phyloP scores from a whole-genome alignment of 306 rosid species.

The Crotalaria pallida region DNA sequence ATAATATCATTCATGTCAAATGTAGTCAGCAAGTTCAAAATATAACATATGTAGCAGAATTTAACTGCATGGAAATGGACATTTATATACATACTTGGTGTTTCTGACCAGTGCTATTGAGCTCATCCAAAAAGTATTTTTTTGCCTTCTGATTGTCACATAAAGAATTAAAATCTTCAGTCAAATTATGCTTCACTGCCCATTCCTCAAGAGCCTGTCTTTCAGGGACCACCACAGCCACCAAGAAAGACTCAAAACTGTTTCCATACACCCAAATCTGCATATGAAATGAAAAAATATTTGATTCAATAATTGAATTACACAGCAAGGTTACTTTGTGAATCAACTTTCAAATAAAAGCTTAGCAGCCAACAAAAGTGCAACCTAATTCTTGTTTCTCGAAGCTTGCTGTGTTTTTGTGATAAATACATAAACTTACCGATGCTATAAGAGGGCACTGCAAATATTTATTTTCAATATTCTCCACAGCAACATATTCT shows the following conservation, averaged over 20 bases:
- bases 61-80: neutral
- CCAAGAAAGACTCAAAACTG: conserved; percentile 94
- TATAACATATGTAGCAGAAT: neutral
- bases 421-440: conserved; percentile 39
- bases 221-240: conserved; percentile 88
- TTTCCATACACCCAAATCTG: conserved; percentile 97
- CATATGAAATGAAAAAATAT: neutral
- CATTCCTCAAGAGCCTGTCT: conserved; percentile 67
- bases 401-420: neutral
- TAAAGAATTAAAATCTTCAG: conserved; percentile 60
- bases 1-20: conserved; percentile 20
- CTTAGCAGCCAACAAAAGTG: neutral
- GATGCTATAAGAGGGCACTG: conserved; percentile 78
- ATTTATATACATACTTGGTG: conserved; percentile 47
- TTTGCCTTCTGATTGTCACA: conserved; percentile 63
- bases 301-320: neutral
- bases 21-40: neutral
- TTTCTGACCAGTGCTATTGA: conserved; percentile 64
- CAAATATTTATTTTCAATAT: conserved; percentile 63
- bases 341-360: neutral
- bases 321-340: neutral
- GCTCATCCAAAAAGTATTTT: conserved; percentile 78
- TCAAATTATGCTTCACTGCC: conserved; percentile 50
- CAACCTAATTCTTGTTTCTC: neutral
- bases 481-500: conserved; percentile 89